A percentile compares a stretch with the other conserved stretches of the same genome.
Conservation (phyloP, 129 eudicot species). For the sunflower (Helianthus annuus) region HanXRQr2.0-SUNRISE NC_035433.2:148625245-148625744, state of each 20-base stretch:
- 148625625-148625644: constrained; percentile 63
- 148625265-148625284: too few species aligned
- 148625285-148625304: constrained; percentile 1
- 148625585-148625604: neutral
- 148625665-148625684: constrained; percentile 45
- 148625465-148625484: constrained; percentile 3
- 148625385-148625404: constrained; percentile 28
- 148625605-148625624: constrained; percentile 1
- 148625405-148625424: constrained; percentile 14
- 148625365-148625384: constrained; percentile 28
- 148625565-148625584: neutral
- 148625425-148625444: constrained; percentile 35
- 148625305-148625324: constrained; percentile 8
- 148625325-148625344: neutral
- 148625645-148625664: constrained; percentile 57
- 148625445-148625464: constrained; percentile 25
- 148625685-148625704: constrained; percentile 40
- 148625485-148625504: constrained; percentile 26
- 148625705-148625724: constrained; percentile 31
- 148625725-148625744: constrained; percentile 54
- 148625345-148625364: constrained; percentile 7
- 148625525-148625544: constrained; percentile 31
- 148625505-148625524: constrained; percentile 13
- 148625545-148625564: constrained; percentile 12
- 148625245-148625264: constrained; percentile 21